phyloP scores from a whole-genome alignment of 352 stramenopile species.

The Globisporangium camurandrum region DNA sequence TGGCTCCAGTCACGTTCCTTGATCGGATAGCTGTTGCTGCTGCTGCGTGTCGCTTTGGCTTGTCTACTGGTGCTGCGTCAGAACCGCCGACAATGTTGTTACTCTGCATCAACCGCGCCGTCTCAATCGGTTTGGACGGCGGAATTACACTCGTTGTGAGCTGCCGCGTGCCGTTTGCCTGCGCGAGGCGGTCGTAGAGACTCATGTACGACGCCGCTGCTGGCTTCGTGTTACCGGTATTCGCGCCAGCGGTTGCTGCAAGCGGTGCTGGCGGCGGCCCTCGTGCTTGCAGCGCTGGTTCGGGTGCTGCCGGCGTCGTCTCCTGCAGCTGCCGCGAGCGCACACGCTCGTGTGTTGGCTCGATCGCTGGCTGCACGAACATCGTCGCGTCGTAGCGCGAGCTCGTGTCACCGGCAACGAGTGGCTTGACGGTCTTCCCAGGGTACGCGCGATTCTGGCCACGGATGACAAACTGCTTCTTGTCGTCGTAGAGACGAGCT shows the following conservation, averaged over 20 bases:
- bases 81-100: not conserved
- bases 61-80: slow-evolving; percentile 1
- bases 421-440: slow-evolving; percentile 26
- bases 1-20: too few relatives aligned
- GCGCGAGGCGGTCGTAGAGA: slow-evolving; percentile 55
- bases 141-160: slow-evolving; percentile 22
- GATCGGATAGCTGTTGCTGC: not conserved
- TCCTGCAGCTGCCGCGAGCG: slow-evolving; percentile 17
- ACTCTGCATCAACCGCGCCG: not conserved
- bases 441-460: slow-evolving; percentile 31
- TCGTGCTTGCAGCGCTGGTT: slow-evolving; percentile 3
- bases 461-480: slow-evolving; percentile 69
- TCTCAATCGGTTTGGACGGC: slow-evolving; percentile 28
- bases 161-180: slow-evolving; percentile 31
- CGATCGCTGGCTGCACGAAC: slow-evolving; percentile 40
- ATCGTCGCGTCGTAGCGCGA: slow-evolving; percentile 49
- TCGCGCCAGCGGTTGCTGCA: not conserved
- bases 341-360: slow-evolving; percentile 26
- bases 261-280: not conserved
- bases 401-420: slow-evolving; percentile 27
- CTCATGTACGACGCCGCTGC: slow-evolving; percentile 40
- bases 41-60: slow-evolving; percentile 2
- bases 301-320: not conserved
- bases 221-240: not conserved
- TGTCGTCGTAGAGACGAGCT: slow-evolving; percentile 77